Percentiles rank a stretch among this genome's conserved stretches.
phyloP scores from a whole-genome alignment of 2,329 filamentous ascomycete genomes.

The Chaetomiaceae sp. region DNA sequence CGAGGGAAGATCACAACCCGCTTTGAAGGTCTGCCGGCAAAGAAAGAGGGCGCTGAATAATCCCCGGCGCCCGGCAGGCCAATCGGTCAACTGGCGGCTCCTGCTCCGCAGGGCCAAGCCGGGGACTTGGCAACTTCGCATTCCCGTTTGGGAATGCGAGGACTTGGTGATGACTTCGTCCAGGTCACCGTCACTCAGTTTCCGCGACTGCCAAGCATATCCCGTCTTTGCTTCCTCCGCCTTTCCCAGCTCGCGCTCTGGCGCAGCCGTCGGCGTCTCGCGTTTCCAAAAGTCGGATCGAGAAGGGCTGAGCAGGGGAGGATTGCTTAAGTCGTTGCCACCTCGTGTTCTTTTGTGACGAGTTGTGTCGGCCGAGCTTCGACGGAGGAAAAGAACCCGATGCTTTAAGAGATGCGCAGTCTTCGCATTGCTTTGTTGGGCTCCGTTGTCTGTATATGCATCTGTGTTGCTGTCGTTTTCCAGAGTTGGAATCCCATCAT shows the following conservation, averaged over 20 bases:
- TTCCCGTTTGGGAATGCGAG: slow-evolving; percentile 11
- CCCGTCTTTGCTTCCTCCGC: not conserved
- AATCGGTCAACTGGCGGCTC: not conserved
- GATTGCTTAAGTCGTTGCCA: not conserved
- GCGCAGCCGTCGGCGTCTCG: not conserved
- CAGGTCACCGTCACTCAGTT: not conserved
- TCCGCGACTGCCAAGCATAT: not conserved
- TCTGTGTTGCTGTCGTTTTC: not conserved
- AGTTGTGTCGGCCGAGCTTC: not conserved
- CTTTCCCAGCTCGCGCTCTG: not conserved
- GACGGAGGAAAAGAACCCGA: too few relatives aligned
- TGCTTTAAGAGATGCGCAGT: slow-evolving; percentile 1
- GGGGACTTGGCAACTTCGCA: not conserved
- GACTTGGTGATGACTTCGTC: not conserved
- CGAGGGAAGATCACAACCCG: too few relatives aligned
- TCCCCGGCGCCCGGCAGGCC: not conserved
- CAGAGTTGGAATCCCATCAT: not conserved
- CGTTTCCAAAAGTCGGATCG: slow-evolving; percentile 3
- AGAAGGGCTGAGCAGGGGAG: not conserved
- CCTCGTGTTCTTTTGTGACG: slow-evolving; percentile 3
- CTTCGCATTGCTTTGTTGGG: slow-evolving; percentile 1
- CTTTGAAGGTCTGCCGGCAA: not conserved
- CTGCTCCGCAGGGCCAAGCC: slow-evolving; percentile 8
- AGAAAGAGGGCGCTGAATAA: not conserved
- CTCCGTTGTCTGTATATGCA: not conserved